phyloP scores from a whole-genome alignment of 2,329 filamentous ascomycete species.

The Penicillium hordei region DNA sequence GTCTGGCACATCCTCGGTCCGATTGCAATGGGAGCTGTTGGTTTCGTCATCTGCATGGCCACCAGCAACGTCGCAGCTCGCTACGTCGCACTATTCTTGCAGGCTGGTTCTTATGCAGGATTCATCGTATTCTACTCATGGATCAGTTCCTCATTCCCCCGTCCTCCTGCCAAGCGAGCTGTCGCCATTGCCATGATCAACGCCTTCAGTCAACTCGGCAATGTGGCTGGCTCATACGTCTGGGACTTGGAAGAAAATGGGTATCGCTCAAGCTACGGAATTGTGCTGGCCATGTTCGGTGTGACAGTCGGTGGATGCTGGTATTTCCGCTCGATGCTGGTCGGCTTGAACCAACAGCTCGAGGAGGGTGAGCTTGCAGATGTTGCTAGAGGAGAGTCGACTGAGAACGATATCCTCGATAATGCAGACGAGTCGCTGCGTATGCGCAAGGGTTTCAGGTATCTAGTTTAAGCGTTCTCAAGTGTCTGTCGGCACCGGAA shows the following conservation, averaged over 20 bases:
- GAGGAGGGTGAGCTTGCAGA: conserved; percentile 19
- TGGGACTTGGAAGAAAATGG: conserved; percentile 61
- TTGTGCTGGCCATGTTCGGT: conserved; percentile 65
- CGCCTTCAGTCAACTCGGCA: conserved; percentile 60
- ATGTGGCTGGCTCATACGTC: conserved; percentile 62
- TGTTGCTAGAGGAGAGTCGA: conserved; percentile 2
- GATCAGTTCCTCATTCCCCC: conserved; percentile 54
- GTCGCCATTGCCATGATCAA: conserved; percentile 75
- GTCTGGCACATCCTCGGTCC: conserved; percentile 58
- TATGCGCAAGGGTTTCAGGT: conserved; percentile 32
- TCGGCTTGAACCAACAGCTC: conserved; percentile 29
- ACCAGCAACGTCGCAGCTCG: conserved; percentile 57
- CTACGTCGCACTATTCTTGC: conserved; percentile 61
- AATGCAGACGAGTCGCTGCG: conserved; percentile 25
- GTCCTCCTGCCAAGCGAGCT: conserved; percentile 71
- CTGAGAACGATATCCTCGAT: conserved; percentile 14
- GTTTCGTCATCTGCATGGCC: conserved; percentile 62
- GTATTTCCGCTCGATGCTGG: conserved; percentile 50
- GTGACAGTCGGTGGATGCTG: conserved; percentile 52
- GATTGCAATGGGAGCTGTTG: conserved; percentile 54
- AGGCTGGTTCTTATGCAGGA: conserved; percentile 58
- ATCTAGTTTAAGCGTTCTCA: conserved; percentile 22
- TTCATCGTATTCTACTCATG: conserved; percentile 34
- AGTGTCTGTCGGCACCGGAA: too few relatives aligned
- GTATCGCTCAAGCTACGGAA: conserved; percentile 64